Conservation (phyloP, 805 yeast species). For the Lachancea meyersii region DNA sequence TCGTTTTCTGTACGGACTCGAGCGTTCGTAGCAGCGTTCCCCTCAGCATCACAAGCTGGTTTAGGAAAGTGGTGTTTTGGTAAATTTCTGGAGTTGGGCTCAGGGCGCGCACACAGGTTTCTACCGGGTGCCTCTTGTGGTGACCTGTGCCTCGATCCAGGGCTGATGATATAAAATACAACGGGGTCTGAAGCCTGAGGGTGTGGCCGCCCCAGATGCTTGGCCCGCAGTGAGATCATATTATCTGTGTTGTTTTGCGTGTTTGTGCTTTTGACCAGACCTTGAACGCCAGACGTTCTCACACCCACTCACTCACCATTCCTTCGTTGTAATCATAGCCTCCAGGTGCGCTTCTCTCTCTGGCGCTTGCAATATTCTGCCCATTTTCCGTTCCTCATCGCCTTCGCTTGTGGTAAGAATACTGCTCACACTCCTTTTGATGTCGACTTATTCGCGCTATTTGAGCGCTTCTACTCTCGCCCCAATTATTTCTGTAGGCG, state of each 20-base stretch:
- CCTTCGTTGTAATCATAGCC: too few relatives aligned
- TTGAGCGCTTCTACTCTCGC: constrained; percentile 3
- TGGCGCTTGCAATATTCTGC: too few relatives aligned
- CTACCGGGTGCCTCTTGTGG: background rate
- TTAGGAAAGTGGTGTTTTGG: background rate
- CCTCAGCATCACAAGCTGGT: constrained; percentile 1
- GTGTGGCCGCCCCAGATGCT: background rate
- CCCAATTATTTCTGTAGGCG: constrained; percentile 6
- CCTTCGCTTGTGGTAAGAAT: too few relatives aligned
- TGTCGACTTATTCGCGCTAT: constrained; percentile 11
- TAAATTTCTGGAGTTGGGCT: background rate
- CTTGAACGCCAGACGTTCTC: background rate
- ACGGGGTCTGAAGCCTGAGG: background rate
- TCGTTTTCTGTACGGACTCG: background rate
- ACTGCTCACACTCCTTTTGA: constrained; percentile 2
- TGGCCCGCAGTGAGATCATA: too few relatives aligned
- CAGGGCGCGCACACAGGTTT: background rate
- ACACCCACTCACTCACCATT: background rate
- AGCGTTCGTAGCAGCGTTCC: background rate
- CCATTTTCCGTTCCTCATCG: too few relatives aligned
- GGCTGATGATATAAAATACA: background rate
- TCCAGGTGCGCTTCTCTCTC: too few relatives aligned
- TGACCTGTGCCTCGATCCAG: background rate
- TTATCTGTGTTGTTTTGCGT: too few relatives aligned
- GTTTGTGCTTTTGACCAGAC: too few relatives aligned